Conservation (phyloP, 208 protist genomes). For the Wallacemonas sp. region DNA sequence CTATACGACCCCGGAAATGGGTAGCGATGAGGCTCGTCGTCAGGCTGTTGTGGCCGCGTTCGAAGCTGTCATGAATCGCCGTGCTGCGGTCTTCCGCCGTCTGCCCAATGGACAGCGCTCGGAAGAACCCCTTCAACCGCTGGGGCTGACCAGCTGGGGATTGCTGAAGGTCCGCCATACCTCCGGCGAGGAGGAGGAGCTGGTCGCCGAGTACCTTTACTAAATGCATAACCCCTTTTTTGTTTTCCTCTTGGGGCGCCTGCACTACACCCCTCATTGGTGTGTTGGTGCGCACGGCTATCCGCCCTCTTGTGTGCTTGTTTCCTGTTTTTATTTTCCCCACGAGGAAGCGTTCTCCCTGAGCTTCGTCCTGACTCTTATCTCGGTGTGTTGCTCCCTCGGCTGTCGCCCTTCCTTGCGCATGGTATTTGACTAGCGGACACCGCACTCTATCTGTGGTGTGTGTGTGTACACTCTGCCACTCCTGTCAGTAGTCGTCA, state of each 20-base stretch:
- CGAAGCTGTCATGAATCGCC: slow-evolving; percentile 47
- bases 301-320: neutral
- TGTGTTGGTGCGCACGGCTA: too few relatives aligned
- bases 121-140: slow-evolving; percentile 26
- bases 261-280: neutral
- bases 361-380: too few relatives aligned
- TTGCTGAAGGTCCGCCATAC: slow-evolving; percentile 45
- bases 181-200: slow-evolving; percentile 37
- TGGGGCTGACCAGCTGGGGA: slow-evolving; percentile 59
- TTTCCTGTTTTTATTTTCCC: neutral
- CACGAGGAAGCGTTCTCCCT: neutral
- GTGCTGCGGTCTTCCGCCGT: slow-evolving; percentile 36
- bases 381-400: too few relatives aligned
- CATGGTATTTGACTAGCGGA: too few relatives aligned
- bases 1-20: neutral
- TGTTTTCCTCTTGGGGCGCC: neutral
- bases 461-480: too few relatives aligned
- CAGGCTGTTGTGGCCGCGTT: slow-evolving; percentile 36
- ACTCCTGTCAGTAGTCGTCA: too few relatives aligned
- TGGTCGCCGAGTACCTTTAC: slow-evolving; percentile 67
- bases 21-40: slow-evolving; percentile 19
- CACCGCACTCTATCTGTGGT: too few relatives aligned
- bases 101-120: slow-evolving; percentile 32
- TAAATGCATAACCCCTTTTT: slow-evolving; percentile 15
- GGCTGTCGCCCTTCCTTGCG: neutral